Percentiles rank a stretch among this genome's conserved stretches.
These are phyloP conservation scores for Botryotinia convoluta DNA, from an alignment of 2,329 filamentous ascomycete genomes.

Conservation along the genomic window DNA sequence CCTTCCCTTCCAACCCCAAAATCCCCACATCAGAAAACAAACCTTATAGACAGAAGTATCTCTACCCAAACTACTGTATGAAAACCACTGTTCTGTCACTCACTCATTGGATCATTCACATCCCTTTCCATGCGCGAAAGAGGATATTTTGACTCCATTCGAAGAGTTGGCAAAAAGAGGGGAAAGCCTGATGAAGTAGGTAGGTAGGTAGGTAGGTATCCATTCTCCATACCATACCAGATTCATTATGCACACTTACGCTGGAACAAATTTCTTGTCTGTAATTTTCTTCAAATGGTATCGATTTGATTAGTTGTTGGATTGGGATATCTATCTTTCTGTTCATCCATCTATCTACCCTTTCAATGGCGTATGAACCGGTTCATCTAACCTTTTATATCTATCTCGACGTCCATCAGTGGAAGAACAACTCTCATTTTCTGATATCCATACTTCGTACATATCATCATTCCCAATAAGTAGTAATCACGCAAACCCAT, in stretches of 20 bases:
- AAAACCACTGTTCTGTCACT: constrained; percentile 6
- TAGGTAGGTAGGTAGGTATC: background rate
- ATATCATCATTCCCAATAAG: background rate
- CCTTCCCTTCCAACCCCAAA: background rate
- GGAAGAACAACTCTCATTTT: too few species aligned
- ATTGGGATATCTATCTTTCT: background rate
- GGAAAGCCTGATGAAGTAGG: background rate
- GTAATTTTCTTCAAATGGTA: background rate
- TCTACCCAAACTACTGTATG: constrained; percentile 11
- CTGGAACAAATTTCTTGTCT: background rate
- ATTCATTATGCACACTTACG: background rate
- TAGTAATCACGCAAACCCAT: background rate
- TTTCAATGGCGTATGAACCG: background rate
- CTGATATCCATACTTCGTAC: too few species aligned
- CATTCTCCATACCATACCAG: background rate
- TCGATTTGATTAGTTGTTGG: background rate
- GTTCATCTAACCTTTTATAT: background rate
- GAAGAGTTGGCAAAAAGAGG: constrained; percentile 8
- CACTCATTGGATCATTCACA: background rate
- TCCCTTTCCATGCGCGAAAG: background rate
- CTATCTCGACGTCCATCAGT: background rate
- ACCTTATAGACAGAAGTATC: background rate
- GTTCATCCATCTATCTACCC: background rate
- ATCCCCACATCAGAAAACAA: background rate
- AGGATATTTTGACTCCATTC: constrained; percentile 10